Base-by-base conservation (phyloP, 2,329 filamentous ascomycete genomes). In the Curvularia sp. region DNA sequence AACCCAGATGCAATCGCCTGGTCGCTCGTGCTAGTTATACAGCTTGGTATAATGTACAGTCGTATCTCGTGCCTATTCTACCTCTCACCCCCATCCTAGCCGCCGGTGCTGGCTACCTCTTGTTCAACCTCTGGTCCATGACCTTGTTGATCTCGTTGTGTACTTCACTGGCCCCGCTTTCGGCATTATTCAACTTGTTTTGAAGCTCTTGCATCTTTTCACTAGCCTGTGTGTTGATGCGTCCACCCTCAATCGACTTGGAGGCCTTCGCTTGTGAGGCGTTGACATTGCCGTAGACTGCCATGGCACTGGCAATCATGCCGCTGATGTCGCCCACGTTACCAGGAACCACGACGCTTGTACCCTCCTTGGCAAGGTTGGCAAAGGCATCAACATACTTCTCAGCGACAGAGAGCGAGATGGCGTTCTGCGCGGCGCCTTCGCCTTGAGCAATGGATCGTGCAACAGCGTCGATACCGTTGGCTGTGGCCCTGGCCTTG, bases 361-460 rank as follows among this genome's bases (percentile, higher is more conserved):
- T 99, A 69, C 95, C 92, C 82, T 99, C 93, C 80, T 94, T 95
- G 49, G 95, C 95, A 68, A 99, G 82, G 74, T 93, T 92, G 67
- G 86, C 89, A 73, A 98, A 99, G 3, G 95, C 95, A 45, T 96
- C 94, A 51, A 99, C 95, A 71, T 99, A 99, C 80, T 97, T 97
- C 85, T 99, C 95, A 0, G 95, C 95, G 8, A 99, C 92, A 13
- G 86, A 91, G 61, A 99, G 80, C 71, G 91, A 93, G 43, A 99
- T 85, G 25, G 95, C 95, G 32, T 87, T 87, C 75, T 95, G 90
- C 2, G 95, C 95, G 54, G 88, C 84, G 55, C 87, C 84, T 65
- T 89, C 83, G 55, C 93, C 93, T 47, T 88, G 81, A 18, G 84
- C 82, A 61, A 98, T 96, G 42, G 88, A 85, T 61, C 84, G 81